Evolutionary conservation across 2,329 filamentous ascomycete genomes (phyloP).

Genomic region (Botrytis paeoniae): DNA sequence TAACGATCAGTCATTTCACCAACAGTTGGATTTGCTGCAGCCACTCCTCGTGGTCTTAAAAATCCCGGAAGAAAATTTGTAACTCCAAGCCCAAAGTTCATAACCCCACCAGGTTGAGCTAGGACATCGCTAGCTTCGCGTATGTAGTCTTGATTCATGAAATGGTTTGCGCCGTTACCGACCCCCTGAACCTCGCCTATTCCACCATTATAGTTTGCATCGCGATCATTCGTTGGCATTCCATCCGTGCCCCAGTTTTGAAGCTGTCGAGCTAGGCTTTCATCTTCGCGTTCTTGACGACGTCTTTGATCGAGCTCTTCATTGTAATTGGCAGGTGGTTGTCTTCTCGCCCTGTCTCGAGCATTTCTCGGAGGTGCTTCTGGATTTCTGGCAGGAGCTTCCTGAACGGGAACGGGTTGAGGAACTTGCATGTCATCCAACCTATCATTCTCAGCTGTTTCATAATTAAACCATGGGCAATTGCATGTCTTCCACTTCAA

Average conservation of each 20-base stretch:
- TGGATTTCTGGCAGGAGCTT: constrained; percentile 28
- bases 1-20: constrained; percentile 27
- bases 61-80: constrained; percentile 37
- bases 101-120: constrained; percentile 31
- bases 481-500: constrained; percentile 78
- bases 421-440: constrained; percentile 53
- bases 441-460: constrained; percentile 51
- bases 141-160: constrained; percentile 59
- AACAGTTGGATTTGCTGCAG: constrained; percentile 18
- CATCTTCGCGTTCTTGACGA: constrained; percentile 46
- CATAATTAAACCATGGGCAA: constrained; percentile 76
- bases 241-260: constrained; percentile 43
- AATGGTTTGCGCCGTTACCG: constrained; percentile 54
- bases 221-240: constrained; percentile 21
- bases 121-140: constrained; percentile 39
- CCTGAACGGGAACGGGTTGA: constrained; percentile 11
- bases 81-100: constrained; percentile 36
- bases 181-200: constrained; percentile 45
- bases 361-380: constrained; percentile 28
- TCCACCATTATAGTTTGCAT: constrained; percentile 42
- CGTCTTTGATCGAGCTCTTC: constrained; percentile 41
- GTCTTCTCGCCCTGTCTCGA: constrained; percentile 39
- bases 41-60: constrained; percentile 27
- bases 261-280: constrained; percentile 50
- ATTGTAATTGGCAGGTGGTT: constrained; percentile 34